phyloP scores from a whole-genome alignment of 176 grass and related monocot species.

The Microstegium vimineum region DNA sequence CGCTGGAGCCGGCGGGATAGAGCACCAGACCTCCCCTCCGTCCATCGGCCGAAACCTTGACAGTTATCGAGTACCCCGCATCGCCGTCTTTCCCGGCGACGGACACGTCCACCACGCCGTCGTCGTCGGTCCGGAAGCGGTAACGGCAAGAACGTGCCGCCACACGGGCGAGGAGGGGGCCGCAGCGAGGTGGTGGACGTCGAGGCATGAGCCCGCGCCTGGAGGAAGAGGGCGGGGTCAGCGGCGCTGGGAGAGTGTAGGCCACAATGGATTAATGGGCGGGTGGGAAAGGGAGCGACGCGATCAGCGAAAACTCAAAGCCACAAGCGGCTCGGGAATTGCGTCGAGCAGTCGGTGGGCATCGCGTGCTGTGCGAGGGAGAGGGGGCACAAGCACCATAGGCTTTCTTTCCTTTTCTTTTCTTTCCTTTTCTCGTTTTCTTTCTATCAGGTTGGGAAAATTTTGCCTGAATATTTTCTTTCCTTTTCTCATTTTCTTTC shows the following conservation, averaged over 20 bases:
- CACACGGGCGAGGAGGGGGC: background rate
- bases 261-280: slow-evolving; percentile 5
- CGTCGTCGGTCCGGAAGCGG: slow-evolving; percentile 53
- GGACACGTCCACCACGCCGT: slow-evolving; percentile 46
- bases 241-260: slow-evolving; percentile 27
- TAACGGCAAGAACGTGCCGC: slow-evolving; percentile 17
- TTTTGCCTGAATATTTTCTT: too few species aligned
- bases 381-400: background rate
- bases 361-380: background rate
- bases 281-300: background rate
- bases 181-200: background rate
- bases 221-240: background rate
- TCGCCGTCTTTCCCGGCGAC: slow-evolving; percentile 22
- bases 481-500: too few species aligned
- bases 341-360: slow-evolving; percentile 28
- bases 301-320: too few species aligned
- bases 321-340: slow-evolving; percentile 27
- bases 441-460: too few species aligned
- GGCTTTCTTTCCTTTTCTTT: too few species aligned
- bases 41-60: slow-evolving; percentile 9
- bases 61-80: slow-evolving; percentile 27
- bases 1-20: slow-evolving; percentile 3
- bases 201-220: background rate
- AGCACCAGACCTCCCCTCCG: slow-evolving; percentile 24
- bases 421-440: too few species aligned